A percentile compares a stretch with the other conserved stretches of the same genome.
Conservation (phyloP, 148 eudicot genomes). For the Simmondsia chinensis region DNA sequence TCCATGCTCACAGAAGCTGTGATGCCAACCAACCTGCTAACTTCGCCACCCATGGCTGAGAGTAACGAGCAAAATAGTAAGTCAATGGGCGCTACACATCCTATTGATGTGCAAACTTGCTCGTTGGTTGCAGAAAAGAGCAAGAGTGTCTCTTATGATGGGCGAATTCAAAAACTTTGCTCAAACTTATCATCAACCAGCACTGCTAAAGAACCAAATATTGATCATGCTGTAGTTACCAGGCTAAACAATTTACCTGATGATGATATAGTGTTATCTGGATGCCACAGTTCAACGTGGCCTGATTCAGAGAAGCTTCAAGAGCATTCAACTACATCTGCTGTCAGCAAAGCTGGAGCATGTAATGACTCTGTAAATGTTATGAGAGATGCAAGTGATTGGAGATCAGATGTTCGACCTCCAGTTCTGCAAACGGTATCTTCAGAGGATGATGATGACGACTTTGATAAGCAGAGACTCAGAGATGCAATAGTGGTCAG, state of each 20-base stretch:
- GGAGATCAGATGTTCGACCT: constrained; percentile 18
- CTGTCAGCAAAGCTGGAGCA: constrained; percentile 15
- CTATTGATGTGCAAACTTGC: constrained; percentile 15
- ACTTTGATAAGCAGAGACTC: constrained; percentile 48
- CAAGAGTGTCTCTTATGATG: constrained; percentile 16
- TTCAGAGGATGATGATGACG: constrained; percentile 38
- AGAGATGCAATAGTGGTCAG: constrained; percentile 46
- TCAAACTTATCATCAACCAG: constrained; percentile 29
- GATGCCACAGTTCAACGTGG: constrained; percentile 14
- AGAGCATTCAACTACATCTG: constrained; percentile 22
- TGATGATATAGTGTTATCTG: constrained; percentile 18
- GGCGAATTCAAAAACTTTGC: constrained; percentile 20
- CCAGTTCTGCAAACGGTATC: constrained; percentile 22
- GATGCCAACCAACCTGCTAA: too few relatives aligned
- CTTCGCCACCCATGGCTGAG: too few relatives aligned
- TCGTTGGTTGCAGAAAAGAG: constrained; percentile 18
- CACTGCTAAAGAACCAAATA: constrained; percentile 18
- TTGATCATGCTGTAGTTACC: constrained; percentile 16
- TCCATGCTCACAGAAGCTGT: too few relatives aligned
- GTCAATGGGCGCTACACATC: too few relatives aligned
- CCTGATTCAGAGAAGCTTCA: constrained; percentile 20
- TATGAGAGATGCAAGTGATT: constrained; percentile 18
- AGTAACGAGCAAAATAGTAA: too few relatives aligned
- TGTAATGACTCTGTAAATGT: constrained; percentile 11
- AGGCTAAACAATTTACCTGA: constrained; percentile 20